phyloP scores from a whole-genome alignment of 169 alveolate genomes.

The Cryptosporidium baileyi region DNA sequence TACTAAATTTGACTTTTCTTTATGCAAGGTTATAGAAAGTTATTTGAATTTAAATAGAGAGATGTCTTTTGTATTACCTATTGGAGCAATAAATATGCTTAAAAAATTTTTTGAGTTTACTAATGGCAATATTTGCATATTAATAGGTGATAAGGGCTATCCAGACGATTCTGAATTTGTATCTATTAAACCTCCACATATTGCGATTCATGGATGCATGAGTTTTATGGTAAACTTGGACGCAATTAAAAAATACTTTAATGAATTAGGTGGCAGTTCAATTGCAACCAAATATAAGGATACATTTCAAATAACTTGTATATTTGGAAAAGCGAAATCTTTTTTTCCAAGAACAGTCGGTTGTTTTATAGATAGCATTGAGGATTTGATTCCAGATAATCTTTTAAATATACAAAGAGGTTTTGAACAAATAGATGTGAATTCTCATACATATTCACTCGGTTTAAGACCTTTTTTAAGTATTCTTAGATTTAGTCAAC shows the following conservation, averaged over 20 bases:
- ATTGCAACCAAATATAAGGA: constrained; percentile 82
- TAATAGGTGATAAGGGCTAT: constrained; percentile 85
- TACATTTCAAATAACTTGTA: constrained; percentile 80
- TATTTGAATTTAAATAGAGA: constrained; percentile 73
- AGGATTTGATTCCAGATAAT: constrained; percentile 49
- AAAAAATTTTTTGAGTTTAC: constrained; percentile 74
- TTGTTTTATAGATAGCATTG: constrained; percentile 43
- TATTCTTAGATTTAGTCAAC: constrained; percentile 25
- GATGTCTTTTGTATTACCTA: constrained; percentile 81
- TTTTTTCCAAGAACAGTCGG: constrained; percentile 41
- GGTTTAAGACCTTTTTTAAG: constrained; percentile 58
- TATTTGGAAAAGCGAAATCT: constrained; percentile 32
- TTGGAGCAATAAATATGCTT: constrained; percentile 80
- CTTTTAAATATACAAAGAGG: constrained; percentile 48
- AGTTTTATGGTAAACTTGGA: constrained; percentile 84
- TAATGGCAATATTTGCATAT: constrained; percentile 75
- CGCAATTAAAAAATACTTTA: constrained; percentile 79
- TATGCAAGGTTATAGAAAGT: constrained; percentile 71
- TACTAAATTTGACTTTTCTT: background rate
- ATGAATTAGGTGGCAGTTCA: constrained; percentile 80
- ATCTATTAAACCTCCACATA: constrained; percentile 82
- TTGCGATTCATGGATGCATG: constrained; percentile 84
- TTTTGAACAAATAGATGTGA: background rate
- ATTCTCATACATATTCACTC: background rate
- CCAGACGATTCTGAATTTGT: constrained; percentile 81